Evolutionary conservation across 2,329 filamentous ascomycete genomes (phyloP), one percentile per base, ranked within the genome.

Genomic region (Karstenula rhodostoma): DNA sequence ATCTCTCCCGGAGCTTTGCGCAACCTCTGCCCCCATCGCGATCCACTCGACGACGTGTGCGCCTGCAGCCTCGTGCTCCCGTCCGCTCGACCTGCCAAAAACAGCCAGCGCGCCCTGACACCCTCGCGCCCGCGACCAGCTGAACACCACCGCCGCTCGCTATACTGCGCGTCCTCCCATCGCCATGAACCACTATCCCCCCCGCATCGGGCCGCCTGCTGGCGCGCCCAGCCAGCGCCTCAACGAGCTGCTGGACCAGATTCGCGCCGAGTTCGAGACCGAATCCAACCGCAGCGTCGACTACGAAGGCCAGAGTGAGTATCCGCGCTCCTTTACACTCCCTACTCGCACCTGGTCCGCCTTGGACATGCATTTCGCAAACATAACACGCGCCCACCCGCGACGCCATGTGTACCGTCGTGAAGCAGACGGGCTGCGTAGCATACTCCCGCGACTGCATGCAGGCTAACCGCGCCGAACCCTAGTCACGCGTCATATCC

Each of bases 291-390:
- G 92, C 70, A 91, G 89, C 67, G 92, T 92, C 77, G 92, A 93
- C 71, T 96, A 93, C 77, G 94, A 99, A 77, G 92, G 94, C 78
- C 93, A 96, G 78, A 91, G 94, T 97, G 88, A 85, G 93, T 89
- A 22, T n/a, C 15, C 27, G 23, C 23, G 33, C 51, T 15, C 13
- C n/a, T 46, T n/a, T 23, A 17, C 15, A 32, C n/a, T 5, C 22
- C 12, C 7, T 8, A 9, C 42, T 13, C 22, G 23, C 19, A 1
- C 27, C 25, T 12, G 27, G 17, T 23, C 23, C 32, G 3, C 25
- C 35, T 40, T 12, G 29, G 13, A n/a, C 10, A 22, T 8, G 10
- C 42, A 5, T 6, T 8, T 50, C 29, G 47, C 19, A 27, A 27
- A 22, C 27, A 32, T 12, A 19, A n/a, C 6, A 7, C 27, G 33